A percentile compares a stretch with the other conserved stretches of the same genome.
phyloP scores from a whole-genome alignment of 1,139 yeast genomes.

The Suhomyces kunorum region DNA sequence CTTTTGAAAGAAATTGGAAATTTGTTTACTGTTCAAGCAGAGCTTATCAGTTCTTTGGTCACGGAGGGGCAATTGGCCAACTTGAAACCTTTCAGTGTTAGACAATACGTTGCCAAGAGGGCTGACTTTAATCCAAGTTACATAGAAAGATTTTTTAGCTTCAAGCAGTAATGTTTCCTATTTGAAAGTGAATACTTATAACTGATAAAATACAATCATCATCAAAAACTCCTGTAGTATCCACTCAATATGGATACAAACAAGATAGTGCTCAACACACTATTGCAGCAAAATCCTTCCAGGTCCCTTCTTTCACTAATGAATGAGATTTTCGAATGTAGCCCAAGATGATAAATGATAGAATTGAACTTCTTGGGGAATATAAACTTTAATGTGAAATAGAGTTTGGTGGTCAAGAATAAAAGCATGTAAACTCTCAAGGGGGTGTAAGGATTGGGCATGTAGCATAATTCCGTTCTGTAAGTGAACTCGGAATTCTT shows the following conservation, averaged over 20 bases:
- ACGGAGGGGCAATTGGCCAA: conserved; percentile 78
- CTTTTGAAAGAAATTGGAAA: conserved; percentile 82
- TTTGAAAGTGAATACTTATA: not conserved
- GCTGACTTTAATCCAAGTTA: conserved; percentile 65
- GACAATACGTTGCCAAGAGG: conserved; percentile 71
- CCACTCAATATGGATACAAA: conserved; percentile 1
- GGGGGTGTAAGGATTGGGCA: conserved; percentile 70
- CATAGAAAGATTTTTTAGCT: conserved; percentile 50
- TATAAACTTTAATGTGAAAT: conserved; percentile 12
- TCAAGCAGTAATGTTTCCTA: conserved; percentile 23
- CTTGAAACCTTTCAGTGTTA: conserved; percentile 64
- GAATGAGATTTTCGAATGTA: not conserved
- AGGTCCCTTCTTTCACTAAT: not conserved
- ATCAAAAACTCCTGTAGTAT: conserved; percentile 2
- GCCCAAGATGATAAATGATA: not conserved
- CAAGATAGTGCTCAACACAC: conserved; percentile 1
- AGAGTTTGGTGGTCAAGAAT: conserved; percentile 13
- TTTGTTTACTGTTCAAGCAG: conserved; percentile 73
- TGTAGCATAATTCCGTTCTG: conserved; percentile 61
- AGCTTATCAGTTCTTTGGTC: conserved; percentile 71
- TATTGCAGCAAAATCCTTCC: conserved; percentile 5
- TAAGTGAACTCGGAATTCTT: conserved; percentile 23
- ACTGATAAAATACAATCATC: not conserved
- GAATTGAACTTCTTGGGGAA: conserved; percentile 10
- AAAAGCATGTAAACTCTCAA: conserved; percentile 38